These are phyloP conservation scores for Colletotrichum liriopes DNA, from an alignment of 2,329 filamentous ascomycete species.

Conservation along the genomic window DNA sequence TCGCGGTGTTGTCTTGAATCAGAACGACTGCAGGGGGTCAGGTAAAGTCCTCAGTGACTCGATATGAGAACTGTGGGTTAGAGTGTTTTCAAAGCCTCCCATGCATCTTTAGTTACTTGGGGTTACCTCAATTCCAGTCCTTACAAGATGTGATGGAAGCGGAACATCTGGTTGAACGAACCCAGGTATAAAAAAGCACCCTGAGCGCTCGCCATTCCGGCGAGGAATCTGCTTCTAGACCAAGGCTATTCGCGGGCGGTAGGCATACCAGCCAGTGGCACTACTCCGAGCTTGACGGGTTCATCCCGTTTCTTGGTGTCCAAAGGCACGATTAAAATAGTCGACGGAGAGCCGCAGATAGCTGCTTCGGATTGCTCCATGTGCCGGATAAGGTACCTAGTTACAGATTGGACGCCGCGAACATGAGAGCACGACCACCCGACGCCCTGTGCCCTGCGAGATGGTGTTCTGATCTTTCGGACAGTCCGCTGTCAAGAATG, in stretches of 20 bases:
- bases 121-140: background rate
- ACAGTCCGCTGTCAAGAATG: constrained; percentile 18
- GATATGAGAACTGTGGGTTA: too few relatives aligned
- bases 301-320: constrained; percentile 6
- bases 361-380: constrained; percentile 10
- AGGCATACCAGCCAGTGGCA: background rate
- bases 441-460: constrained; percentile 20
- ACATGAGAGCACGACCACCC: constrained; percentile 29
- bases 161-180: background rate
- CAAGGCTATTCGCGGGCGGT: background rate
- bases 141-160: background rate
- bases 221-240: background rate
- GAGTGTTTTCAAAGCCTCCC: background rate
- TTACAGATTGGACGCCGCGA: constrained; percentile 29
- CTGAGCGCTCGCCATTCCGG: background rate
- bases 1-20: background rate
- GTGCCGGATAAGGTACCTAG: constrained; percentile 20
- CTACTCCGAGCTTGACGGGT: background rate
- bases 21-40: too few relatives aligned
- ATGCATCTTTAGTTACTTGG: background rate
- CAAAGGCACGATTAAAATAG: constrained; percentile 4
- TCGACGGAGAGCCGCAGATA: background rate
- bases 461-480: constrained; percentile 29
- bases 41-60: too few relatives aligned
- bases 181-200: background rate